Base-by-base conservation (phyloP, 225 moss, liverwort and hornwort genomes). In the Pleurozium schreberi region DNA sequence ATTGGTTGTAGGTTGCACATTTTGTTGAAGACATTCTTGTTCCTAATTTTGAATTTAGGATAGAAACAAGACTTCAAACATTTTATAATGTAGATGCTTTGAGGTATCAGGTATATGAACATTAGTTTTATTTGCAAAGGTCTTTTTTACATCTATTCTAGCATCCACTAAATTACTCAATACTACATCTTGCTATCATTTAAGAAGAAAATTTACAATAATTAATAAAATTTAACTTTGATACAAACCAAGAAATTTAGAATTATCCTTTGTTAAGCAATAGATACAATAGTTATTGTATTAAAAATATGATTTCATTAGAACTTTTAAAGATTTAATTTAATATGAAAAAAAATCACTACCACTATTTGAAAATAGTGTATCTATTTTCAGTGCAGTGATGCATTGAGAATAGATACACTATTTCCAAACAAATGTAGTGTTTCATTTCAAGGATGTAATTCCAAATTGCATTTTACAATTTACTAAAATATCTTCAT, bases 1-100 rank as follows among this genome's bases (percentile, higher is more conserved):
- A 22, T 62, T 34, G 43, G 1, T 30, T 49, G n/a, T n/a, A 98
- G 97, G 89, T 96, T 42, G 92, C 70, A 40, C 97, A 97, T 85
- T 95, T 98, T 76, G 15, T 97, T 40, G 91, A 91, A 76, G 93
- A 94, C 43, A 87, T 95, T 38, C 49, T 98, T 85, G 31, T 93
- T 45, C 87, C 90, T 36, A 95, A 90, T 30, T 98, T 98, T 91
- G 87, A 92, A 31, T 43, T 28, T 10, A 90, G 26, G 87, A 71
- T 95, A 38, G 92, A 89, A 63, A 38, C 91, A 42, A 94, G 65
- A 43, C 58, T 97, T 64, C 87, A 93, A 81, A 67, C 84, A 91
- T 88, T 93, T 36, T 91, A 94, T 75, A 76, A 88, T 25, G 80
- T 93, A 33, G 94, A 98, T 82, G 88, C 90, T 47, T 88, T 77